Evolutionary conservation across 345 rosid species (phyloP).

Genomic region (Jatropha curcas): DNA sequence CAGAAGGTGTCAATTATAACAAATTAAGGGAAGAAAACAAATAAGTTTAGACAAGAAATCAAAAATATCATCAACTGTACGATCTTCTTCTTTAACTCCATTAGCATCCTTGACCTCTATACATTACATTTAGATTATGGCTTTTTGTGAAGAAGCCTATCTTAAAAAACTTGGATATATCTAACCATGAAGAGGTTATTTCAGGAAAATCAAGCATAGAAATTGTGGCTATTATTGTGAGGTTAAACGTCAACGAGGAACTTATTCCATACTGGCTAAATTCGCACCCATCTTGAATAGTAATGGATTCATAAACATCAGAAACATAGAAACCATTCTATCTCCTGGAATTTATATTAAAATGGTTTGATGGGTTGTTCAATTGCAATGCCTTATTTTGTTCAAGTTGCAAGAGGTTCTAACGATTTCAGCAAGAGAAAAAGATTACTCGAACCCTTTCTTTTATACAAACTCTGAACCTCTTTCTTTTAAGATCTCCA

Average conservation of each 20-base stretch:
- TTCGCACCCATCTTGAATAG: not conserved
- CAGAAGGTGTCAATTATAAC: too few relatives aligned
- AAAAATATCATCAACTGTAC: not conserved
- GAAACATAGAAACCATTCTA: not conserved
- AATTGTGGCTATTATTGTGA: not conserved
- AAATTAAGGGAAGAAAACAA: too few relatives aligned
- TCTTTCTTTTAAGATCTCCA: not conserved
- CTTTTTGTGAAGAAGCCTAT: not conserved
- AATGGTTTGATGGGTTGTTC: not conserved
- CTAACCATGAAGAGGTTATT: not conserved
- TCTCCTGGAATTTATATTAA: not conserved
- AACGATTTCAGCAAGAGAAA: not conserved
- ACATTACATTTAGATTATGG: not conserved
- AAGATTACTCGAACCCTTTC: too few relatives aligned
- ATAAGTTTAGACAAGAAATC: not conserved
- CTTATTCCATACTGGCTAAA: not conserved
- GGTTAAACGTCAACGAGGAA: not conserved
- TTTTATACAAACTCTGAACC: not conserved
- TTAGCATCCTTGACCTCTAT: not conserved
- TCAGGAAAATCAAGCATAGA: not conserved
- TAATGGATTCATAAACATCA: slow-evolving; percentile 1
- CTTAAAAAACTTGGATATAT: not conserved
- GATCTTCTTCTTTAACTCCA: not conserved
- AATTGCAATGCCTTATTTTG: not conserved
- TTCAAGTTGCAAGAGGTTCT: not conserved